phyloP scores from a whole-genome alignment of 768 basidiomycete species.

The Holtermanniella nyarrowii region DNA sequence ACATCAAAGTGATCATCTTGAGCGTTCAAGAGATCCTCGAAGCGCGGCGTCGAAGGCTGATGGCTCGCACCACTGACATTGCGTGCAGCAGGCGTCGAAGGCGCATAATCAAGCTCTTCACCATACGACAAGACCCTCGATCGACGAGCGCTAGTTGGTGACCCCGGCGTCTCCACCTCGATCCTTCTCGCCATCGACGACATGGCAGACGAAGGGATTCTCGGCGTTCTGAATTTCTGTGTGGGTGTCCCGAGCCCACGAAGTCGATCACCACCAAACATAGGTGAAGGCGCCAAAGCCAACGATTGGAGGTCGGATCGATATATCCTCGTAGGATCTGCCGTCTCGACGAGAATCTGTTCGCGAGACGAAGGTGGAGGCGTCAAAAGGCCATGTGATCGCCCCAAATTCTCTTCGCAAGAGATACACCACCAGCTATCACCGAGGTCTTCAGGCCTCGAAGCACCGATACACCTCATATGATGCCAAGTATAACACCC shows the following conservation, averaged over 20 bases:
- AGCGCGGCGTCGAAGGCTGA: conserved; percentile 25
- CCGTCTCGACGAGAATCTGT: conserved; percentile 23
- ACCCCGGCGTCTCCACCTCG: conserved; percentile 4
- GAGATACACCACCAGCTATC: conserved; percentile 27
- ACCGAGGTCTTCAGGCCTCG: conserved; percentile 17
- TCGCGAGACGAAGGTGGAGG: conserved; percentile 11
- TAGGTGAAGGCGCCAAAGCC: conserved; percentile 32
- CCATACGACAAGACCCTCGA: conserved; percentile 29
- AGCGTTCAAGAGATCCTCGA: conserved; percentile 11
- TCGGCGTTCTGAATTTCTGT: background rate
- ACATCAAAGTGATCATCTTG: conserved; percentile 27
- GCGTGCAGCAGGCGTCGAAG: conserved; percentile 17
- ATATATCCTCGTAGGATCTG: conserved; percentile 20
- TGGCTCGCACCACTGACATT: conserved; percentile 21
- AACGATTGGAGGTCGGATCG: conserved; percentile 22
- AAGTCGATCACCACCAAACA: conserved; percentile 9
- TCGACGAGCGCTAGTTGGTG: conserved; percentile 17
- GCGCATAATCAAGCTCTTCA: conserved; percentile 23
- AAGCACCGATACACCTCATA: conserved; percentile 20
- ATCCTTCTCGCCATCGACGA: conserved; percentile 10
- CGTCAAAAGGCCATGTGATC: conserved; percentile 15
- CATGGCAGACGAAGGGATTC: background rate
- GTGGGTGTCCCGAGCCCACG: background rate
- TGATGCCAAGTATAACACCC: conserved; percentile 34
- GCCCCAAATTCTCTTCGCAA: conserved; percentile 6